phyloP scores from a whole-genome alignment of 257 asterid species.

The Haberlea rhodopensis region DNA sequence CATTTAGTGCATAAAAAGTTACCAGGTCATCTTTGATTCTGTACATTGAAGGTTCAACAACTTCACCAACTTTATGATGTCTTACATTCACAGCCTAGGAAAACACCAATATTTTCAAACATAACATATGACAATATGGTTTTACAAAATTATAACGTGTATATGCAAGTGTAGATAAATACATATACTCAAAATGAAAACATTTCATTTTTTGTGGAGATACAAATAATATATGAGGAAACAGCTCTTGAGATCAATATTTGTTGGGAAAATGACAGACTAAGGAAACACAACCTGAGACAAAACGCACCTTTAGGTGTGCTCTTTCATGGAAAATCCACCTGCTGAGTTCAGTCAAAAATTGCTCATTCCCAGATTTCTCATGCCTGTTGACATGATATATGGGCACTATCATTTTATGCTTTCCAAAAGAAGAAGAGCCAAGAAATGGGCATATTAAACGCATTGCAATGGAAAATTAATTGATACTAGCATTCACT shows the following conservation, averaged over 20 bases:
- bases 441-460: slow-evolving; percentile 2
- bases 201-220: not conserved
- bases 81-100: slow-evolving; percentile 69
- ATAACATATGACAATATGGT: slow-evolving; percentile 3
- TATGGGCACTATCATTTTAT: slow-evolving; percentile 15
- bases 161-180: not conserved
- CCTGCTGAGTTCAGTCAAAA: slow-evolving; percentile 72
- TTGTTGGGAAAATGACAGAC: slow-evolving; percentile 11
- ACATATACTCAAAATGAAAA: not conserved
- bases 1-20: slow-evolving; percentile 24
- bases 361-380: slow-evolving; percentile 80
- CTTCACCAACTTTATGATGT: slow-evolving; percentile 80
- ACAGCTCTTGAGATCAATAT: slow-evolving; percentile 3
- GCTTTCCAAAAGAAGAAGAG: slow-evolving; percentile 6
- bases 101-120: slow-evolving; percentile 23
- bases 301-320: slow-evolving; percentile 64
- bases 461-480: not conserved
- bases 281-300: slow-evolving; percentile 17
- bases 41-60: slow-evolving; percentile 79
- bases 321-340: slow-evolving; percentile 96
- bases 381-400: slow-evolving; percentile 43
- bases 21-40: slow-evolving; percentile 92
- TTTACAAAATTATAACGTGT: not conserved
- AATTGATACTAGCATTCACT: slow-evolving; percentile 8
- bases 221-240: not conserved